Evolutionary conservation across 495 filamentous ascomycete genomes (phyloP).

Genomic region (Tetracladium marchalianum): DNA sequence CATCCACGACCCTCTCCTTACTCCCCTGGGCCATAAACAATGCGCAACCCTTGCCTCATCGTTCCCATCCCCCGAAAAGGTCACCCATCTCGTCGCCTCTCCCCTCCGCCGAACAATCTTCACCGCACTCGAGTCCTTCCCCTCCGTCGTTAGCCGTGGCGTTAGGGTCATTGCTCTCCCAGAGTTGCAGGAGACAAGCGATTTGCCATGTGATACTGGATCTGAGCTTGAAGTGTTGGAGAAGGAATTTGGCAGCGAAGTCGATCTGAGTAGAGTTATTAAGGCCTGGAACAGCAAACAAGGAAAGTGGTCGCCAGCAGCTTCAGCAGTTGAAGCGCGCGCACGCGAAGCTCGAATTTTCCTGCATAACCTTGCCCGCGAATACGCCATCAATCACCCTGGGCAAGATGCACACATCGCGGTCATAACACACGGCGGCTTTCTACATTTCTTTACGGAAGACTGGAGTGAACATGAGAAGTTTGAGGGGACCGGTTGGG

Average conservation of each 20-base stretch:
- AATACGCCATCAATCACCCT: conserved; percentile 30
- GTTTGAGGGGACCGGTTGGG: conserved; percentile 65
- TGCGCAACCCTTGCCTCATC: conserved; percentile 48
- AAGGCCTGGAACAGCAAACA: conserved; percentile 65
- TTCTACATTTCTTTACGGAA: conserved; percentile 70
- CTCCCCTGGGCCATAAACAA: conserved; percentile 65
- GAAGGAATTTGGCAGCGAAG: conserved; percentile 42
- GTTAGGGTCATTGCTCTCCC: conserved; percentile 58
- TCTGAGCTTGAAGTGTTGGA: conserved; percentile 39
- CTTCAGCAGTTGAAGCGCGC: conserved; percentile 47
- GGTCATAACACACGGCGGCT: conserved; percentile 64
- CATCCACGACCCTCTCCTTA: conserved; percentile 70
- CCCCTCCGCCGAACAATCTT: conserved; percentile 78
- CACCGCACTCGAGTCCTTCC: conserved; percentile 68
- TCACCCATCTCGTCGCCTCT: conserved; percentile 70
- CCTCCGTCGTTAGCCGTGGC: conserved; percentile 31
- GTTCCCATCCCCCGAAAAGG: conserved; percentile 54
- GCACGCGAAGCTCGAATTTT: conserved; percentile 57
- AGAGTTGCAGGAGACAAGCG: conserved; percentile 71
- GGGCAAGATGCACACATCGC: conserved; percentile 45
- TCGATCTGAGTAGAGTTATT: conserved; percentile 52
- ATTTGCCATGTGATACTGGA: conserved; percentile 73
- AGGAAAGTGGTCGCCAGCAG: conserved; percentile 48
- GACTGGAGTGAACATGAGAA: conserved; percentile 61
- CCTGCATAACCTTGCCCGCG: conserved; percentile 43